Evolutionary conservation across 148 eudicot species (phyloP).

Genomic region (Cornus florida): DNA sequence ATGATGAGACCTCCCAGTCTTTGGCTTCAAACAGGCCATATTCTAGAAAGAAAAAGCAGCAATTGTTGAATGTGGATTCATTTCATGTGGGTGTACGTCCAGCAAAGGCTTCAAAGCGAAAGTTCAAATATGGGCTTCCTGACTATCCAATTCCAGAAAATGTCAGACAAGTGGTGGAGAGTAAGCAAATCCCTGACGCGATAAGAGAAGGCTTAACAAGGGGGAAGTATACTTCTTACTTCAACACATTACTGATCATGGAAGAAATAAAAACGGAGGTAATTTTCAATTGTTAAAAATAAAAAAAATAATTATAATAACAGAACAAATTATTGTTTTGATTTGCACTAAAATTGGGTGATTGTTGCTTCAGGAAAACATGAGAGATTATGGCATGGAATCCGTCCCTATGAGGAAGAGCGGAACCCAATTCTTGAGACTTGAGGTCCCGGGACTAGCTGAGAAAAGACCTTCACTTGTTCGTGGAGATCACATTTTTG

Average conservation of each 20-base stretch:
- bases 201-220: conserved; percentile 45
- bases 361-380: conserved; percentile 60
- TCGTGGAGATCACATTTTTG: conserved; percentile 62
- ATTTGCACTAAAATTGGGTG: neutral
- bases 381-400: conserved; percentile 77
- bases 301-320: neutral
- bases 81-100: conserved; percentile 71
- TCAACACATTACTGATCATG: conserved; percentile 58
- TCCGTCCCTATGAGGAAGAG: conserved; percentile 46
- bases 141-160: conserved; percentile 51
- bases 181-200: conserved; percentile 50
- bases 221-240: conserved; percentile 56
- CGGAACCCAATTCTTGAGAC: conserved; percentile 47
- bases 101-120: conserved; percentile 26
- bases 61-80: conserved; percentile 21
- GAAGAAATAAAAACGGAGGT: conserved; percentile 94
- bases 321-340: neutral
- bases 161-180: conserved; percentile 42
- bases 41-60: conserved; percentile 41
- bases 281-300: neutral
- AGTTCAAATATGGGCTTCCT: conserved; percentile 36
- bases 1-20: conserved; percentile 70
- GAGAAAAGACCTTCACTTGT: conserved; percentile 94
- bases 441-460: conserved; percentile 92
- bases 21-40: conserved; percentile 67